phyloP scores from a whole-genome alignment of 2,329 filamentous ascomycete genomes.

The Alternaria arborescens region DNA sequence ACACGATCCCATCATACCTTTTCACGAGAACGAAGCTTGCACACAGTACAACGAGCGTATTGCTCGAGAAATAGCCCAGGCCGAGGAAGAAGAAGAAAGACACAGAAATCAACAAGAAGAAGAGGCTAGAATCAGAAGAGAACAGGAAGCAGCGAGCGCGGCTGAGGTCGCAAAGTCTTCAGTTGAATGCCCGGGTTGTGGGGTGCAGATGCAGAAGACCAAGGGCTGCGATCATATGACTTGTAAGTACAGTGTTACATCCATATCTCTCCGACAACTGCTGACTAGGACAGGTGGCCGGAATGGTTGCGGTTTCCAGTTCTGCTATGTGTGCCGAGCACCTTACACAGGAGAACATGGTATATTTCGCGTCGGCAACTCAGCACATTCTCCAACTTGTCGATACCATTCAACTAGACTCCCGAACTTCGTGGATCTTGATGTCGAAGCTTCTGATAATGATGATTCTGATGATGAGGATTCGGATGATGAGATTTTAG shows the following conservation, averaged over 20 bases:
- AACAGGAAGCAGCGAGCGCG: neutral
- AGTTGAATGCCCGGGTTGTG: neutral
- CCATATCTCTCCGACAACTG: accelerated
- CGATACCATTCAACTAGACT: too few species aligned
- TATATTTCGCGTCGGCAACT: too few species aligned
- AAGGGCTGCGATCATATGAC: constrained; percentile 1
- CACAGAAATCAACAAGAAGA: accelerated
- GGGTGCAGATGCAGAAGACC: neutral
- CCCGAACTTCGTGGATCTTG: too few species aligned
- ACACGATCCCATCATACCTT: neutral
- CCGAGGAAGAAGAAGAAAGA: too few species aligned
- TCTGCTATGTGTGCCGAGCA: too few species aligned
- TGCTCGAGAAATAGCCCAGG: neutral
- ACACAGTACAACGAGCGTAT: constrained; percentile 3
- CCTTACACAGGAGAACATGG: too few species aligned
- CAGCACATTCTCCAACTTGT: too few species aligned
- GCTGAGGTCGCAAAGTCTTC: neutral
- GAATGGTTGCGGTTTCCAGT: too few species aligned
- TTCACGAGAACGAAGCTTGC: constrained; percentile 15
- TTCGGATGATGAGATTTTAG: too few species aligned
- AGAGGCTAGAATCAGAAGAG: neutral
- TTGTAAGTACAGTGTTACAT: neutral
- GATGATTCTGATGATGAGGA: too few species aligned
- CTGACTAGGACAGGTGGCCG: too few species aligned
- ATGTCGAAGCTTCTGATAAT: too few species aligned